These are phyloP conservation scores for Phytophthora idaei DNA, from an alignment of 352 stramenopile species.

Conservation along the genomic window DNA sequence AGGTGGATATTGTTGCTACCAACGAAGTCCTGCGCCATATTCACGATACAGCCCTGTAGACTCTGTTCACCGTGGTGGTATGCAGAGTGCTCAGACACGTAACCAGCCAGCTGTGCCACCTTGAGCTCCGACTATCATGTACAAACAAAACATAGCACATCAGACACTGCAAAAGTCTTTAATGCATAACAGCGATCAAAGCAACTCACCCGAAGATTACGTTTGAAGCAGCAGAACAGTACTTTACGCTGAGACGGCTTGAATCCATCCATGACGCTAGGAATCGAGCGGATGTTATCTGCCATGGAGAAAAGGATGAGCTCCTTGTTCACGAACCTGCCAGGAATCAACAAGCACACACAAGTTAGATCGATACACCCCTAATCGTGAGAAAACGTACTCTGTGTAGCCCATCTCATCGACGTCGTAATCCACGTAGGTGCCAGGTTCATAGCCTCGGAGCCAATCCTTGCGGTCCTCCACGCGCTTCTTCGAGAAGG, in stretches of 20 bases:
- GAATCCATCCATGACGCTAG: constrained; percentile 96
- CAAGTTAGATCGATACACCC: constrained; percentile 3
- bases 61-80: constrained; percentile 98
- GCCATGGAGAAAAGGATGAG: constrained; percentile 98
- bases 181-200: constrained; percentile 18
- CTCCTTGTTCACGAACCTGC: constrained; percentile 98
- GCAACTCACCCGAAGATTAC: constrained; percentile 93
- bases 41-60: constrained; percentile 95
- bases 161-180: constrained; percentile 5
- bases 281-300: constrained; percentile 97
- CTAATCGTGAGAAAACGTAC: constrained; percentile 40
- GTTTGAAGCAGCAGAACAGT: constrained; percentile 98
- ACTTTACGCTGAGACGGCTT: constrained; percentile 99
- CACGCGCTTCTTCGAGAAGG: constrained; percentile 96
- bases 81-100: constrained; percentile 98
- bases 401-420: constrained; percentile 94
- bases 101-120: constrained; percentile 95
- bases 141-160: constrained; percentile 9
- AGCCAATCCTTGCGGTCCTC: constrained; percentile 98
- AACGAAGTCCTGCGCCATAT: constrained; percentile 99
- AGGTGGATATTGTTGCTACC: constrained; percentile 99
- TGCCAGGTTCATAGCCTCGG: constrained; percentile 80
- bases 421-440: constrained; percentile 93
- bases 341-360: constrained; percentile 8
- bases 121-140: constrained; percentile 71